Evolutionary conservation across 495 filamentous ascomycete species (phyloP).

Genomic region (Penicillium fimorum): DNA sequence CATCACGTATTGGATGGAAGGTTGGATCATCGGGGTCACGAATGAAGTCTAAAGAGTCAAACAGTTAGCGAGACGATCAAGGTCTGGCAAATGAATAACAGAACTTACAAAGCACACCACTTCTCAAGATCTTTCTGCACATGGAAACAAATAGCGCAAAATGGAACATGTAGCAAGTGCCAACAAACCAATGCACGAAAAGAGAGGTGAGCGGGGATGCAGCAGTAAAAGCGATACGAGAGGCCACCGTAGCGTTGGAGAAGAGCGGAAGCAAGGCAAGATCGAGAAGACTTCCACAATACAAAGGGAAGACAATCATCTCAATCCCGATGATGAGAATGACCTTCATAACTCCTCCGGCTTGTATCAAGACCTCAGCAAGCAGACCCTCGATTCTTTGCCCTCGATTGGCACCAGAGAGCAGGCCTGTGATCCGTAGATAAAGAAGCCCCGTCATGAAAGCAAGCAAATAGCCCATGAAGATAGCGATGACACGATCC

Average conservation of each 20-base stretch:
- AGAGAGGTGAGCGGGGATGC: constrained; percentile 78
- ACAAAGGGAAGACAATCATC: constrained; percentile 96
- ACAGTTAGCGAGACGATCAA: constrained; percentile 11
- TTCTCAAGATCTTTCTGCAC: constrained; percentile 96
- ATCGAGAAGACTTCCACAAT: constrained; percentile 90
- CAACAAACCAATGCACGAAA: constrained; percentile 98
- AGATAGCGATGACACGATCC: constrained; percentile 76
- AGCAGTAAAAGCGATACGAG: constrained; percentile 71
- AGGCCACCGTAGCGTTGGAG: constrained; percentile 68
- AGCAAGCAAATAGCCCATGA: constrained; percentile 76
- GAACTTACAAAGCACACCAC: constrained; percentile 80
- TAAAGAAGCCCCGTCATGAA: constrained; percentile 74
- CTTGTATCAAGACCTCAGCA: constrained; percentile 84
- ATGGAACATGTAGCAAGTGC: constrained; percentile 99
- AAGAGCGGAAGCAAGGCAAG: constrained; percentile 87
- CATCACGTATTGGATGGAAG: constrained; percentile 96
- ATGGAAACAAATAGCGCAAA: constrained; percentile 98
- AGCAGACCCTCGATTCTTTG: constrained; percentile 74
- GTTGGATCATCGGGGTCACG: constrained; percentile 97
- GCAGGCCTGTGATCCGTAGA: constrained; percentile 63
- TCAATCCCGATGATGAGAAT: constrained; percentile 98
- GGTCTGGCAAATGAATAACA: background rate
- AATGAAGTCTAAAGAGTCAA: constrained; percentile 71
- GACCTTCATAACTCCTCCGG: constrained; percentile 95
- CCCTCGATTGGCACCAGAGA: constrained; percentile 61